Base-by-base conservation (phyloP, 2,329 filamentous ascomycete genomes). In the Stachybotrys echinatus region DNA sequence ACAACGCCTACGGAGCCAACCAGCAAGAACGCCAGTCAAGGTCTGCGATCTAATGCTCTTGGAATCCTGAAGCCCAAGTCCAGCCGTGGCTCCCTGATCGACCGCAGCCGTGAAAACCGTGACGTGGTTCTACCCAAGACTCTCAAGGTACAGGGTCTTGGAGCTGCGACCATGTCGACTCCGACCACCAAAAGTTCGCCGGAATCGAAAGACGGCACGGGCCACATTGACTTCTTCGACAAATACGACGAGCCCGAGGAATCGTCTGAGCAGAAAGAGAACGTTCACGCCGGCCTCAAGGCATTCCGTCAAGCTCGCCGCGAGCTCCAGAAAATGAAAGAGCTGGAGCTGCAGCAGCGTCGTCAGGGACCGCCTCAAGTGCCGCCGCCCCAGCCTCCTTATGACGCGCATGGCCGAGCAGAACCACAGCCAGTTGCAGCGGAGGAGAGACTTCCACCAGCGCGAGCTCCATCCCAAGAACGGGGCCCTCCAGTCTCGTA, bases 1-100 rank as follows among this genome's bases (percentile, higher is more conserved):
- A 74, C 71, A 42, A 75, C 75, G 4, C 72, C 75, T 20, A 56
- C 68, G 12, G 70, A 75, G 31, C 56, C 62, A 6, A 53, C 63
- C 44, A 14, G 2, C 27, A 58, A 64, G 50, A 70, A 70, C 42
- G 54, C 50, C 3, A 22, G 61, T 12, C 19, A 7, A 20, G 55
- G 65, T 10, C 52, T 66, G n/a, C 69, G 72, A 46, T 69, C 79
- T 4, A 83, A 82, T 57, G 77, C 83, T 2, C 69, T 89, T 21
- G 83, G 79, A 20, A 80, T 88, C 49, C 69, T 90, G 48, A 80
- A 81, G 53, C 68, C 78, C 20, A 89, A 87, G 66, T 78, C 83
- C 4, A 91, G 87, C 62, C 75, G 79, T 19, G 83, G 85, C 14
- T 87, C 86, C 3, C 69, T 90, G 22, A 72, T 76, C 22, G 72